Percentiles rank a stretch among this genome's conserved stretches.
Evolutionary conservation across 1,284 basidiomycete species (phyloP).

Genomic region (Butyriboletus appendiculatus): DNA sequence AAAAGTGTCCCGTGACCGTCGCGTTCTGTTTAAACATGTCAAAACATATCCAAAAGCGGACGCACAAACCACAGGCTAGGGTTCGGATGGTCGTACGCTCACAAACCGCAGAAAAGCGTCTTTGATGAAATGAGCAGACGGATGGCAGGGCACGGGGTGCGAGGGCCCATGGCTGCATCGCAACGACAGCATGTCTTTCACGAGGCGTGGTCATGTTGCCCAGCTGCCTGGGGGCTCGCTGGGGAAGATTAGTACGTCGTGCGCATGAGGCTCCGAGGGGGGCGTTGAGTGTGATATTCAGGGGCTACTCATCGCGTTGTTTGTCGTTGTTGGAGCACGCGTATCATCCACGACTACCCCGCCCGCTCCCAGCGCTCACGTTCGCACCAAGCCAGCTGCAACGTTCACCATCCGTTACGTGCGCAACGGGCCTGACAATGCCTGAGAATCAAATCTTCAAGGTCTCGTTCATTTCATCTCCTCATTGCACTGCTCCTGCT

Average conservation of each 20-base stretch:
- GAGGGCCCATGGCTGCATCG: constrained; percentile 15
- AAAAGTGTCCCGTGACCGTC: constrained; percentile 38
- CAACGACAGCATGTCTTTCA: constrained; percentile 19
- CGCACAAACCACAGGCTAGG: constrained; percentile 21
- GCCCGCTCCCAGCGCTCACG: constrained; percentile 24
- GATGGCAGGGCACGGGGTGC: constrained; percentile 20
- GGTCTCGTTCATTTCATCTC: constrained; percentile 39
- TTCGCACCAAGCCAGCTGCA: background rate
- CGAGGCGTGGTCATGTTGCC: constrained; percentile 14
- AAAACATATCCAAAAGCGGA: constrained; percentile 17
- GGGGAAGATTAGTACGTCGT: constrained; percentile 1
- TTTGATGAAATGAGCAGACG: background rate
- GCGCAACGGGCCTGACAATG: constrained; percentile 42
- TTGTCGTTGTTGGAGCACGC: constrained; percentile 59
- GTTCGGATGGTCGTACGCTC: no score
- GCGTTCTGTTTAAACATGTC: constrained; percentile 30
- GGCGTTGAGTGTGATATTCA: constrained; percentile 7
- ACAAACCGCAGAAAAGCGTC: no score
- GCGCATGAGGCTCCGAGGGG: constrained; percentile 5
- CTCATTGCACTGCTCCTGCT: constrained; percentile 10
- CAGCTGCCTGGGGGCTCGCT: constrained; percentile 1
- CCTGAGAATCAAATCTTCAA: constrained; percentile 83
- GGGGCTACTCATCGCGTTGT: constrained; percentile 39
- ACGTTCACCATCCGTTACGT: constrained; percentile 3
- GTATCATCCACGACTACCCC: constrained; percentile 25